Conservation (phyloP, 306 rosid genomes). For the Malus fusca region DNA sequence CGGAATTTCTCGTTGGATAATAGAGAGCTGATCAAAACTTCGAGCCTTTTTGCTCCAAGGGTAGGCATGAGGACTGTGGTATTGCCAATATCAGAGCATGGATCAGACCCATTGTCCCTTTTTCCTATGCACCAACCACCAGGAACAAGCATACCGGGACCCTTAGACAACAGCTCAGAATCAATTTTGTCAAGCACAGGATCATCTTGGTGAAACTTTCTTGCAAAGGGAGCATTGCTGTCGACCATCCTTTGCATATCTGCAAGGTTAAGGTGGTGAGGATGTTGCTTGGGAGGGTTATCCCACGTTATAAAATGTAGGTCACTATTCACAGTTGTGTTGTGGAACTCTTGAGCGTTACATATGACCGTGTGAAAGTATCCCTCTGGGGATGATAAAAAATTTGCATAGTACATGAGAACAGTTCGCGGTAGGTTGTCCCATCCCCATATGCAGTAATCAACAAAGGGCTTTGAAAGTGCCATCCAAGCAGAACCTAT, state of each 20-base stretch:
- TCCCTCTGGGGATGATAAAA: slow-evolving; percentile 93
- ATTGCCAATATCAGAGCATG: slow-evolving; percentile 56
- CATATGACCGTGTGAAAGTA: slow-evolving; percentile 95
- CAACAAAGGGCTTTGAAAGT: slow-evolving; percentile 82
- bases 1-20: slow-evolving; percentile 65
- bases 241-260: slow-evolving; percentile 65
- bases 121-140: slow-evolving; percentile 99
- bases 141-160: slow-evolving; percentile 64
- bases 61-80: slow-evolving; percentile 64
- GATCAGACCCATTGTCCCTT: slow-evolving; percentile 72
- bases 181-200: slow-evolving; percentile 78
- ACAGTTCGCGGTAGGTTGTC: slow-evolving; percentile 91
- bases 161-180: slow-evolving; percentile 51
- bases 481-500: slow-evolving; percentile 99
- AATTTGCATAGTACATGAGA: slow-evolving; percentile 92
- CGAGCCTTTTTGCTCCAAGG: slow-evolving; percentile 72
- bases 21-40: slow-evolving; percentile 56
- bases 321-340: slow-evolving; percentile 90
- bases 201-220: slow-evolving; percentile 74
- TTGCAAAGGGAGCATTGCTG: slow-evolving; percentile 91
- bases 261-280: slow-evolving; percentile 64
- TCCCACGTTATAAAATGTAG: slow-evolving; percentile 97
- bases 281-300: slow-evolving; percentile 99
- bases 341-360: slow-evolving; percentile 84
- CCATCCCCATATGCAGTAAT: slow-evolving; percentile 99